Evolutionary conservation across 1,284 basidiomycete genomes (phyloP).

Genomic region (Waitea zeae): DNA sequence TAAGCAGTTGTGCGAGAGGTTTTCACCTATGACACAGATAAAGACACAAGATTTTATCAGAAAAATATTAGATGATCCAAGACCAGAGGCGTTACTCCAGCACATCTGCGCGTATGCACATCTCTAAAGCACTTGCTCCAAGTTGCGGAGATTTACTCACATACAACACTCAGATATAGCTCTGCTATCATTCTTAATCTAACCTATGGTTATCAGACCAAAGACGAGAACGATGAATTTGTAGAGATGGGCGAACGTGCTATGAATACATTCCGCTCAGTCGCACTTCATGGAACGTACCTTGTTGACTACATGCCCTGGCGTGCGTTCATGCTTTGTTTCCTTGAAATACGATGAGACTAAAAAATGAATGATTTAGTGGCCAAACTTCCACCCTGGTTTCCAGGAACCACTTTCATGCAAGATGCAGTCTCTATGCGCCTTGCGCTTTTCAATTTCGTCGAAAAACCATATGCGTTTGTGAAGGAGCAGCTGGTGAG

Average conservation of each 20-base stretch:
- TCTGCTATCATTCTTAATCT: constrained; percentile 15
- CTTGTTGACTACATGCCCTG: constrained; percentile 15
- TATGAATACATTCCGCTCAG: constrained; percentile 13
- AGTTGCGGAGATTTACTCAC: background rate
- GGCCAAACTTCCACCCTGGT: constrained; percentile 10
- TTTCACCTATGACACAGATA: constrained; percentile 10
- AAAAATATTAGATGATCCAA: constrained; percentile 8
- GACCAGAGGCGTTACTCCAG: background rate
- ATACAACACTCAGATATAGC: constrained; percentile 1
- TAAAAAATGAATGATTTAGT: constrained; percentile 5
- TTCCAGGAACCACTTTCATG: constrained; percentile 13
- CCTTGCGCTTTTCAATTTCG: constrained; percentile 7
- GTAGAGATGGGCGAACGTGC: constrained; percentile 15
- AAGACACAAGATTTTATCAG: constrained; percentile 11
- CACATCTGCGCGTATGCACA: background rate
- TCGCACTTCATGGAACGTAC: constrained; percentile 13
- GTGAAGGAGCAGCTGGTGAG: constrained; percentile 11
- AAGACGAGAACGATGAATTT: constrained; percentile 13
- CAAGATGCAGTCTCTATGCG: constrained; percentile 5
- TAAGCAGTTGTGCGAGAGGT: constrained; percentile 11
- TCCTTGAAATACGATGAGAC: too few relatives aligned
- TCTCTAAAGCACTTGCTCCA: background rate
- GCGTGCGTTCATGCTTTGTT: constrained; percentile 8
- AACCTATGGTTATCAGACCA: constrained; percentile 17
- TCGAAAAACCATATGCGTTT: constrained; percentile 9